Conservation (phyloP, 768 basidiomycete species). For the Amanita polypyramis region DNA sequence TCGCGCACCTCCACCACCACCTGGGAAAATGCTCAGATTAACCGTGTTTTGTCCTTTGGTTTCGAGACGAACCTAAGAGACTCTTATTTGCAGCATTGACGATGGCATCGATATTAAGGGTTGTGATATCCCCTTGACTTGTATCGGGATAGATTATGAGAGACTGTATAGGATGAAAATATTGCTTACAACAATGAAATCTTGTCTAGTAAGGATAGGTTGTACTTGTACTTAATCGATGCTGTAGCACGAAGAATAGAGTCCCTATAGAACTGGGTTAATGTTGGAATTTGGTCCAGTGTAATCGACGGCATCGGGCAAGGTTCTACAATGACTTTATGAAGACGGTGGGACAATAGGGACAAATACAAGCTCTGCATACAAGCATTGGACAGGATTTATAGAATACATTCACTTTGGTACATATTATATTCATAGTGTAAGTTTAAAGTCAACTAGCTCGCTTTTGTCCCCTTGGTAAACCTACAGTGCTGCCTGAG, state of each 20-base stretch:
- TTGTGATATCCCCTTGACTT: slow-evolving; percentile 66
- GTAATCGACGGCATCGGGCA: slow-evolving; percentile 9
- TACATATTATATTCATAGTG: no score
- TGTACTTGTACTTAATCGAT: slow-evolving; percentile 23
- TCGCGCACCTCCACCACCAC: slow-evolving; percentile 64
- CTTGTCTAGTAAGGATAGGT: slow-evolving; percentile 34
- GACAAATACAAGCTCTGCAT: not conserved
- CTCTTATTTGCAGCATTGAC: slow-evolving; percentile 78
- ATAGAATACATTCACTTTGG: no score
- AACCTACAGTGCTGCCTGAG: not conserved
- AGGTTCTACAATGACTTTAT: not conserved
- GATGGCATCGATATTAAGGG: slow-evolving; percentile 57
- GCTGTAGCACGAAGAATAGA: slow-evolving; percentile 25
- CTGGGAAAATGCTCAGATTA: slow-evolving; percentile 22
- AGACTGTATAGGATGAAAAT: not conserved
- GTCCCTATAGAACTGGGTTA: slow-evolving; percentile 41
- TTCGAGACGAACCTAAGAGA: slow-evolving; percentile 49
- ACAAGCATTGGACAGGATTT: no score
- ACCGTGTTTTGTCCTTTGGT: not conserved
- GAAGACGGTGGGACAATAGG: not conserved
- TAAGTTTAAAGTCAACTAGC: not conserved
- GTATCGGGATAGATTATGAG: slow-evolving; percentile 3
- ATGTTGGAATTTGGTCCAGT: slow-evolving; percentile 43
- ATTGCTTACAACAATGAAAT: slow-evolving; percentile 59
- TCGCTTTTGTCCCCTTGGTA: no score